Conservation (phyloP, 2,329 filamentous ascomycete genomes). For the Fusarium sp. region DNA sequence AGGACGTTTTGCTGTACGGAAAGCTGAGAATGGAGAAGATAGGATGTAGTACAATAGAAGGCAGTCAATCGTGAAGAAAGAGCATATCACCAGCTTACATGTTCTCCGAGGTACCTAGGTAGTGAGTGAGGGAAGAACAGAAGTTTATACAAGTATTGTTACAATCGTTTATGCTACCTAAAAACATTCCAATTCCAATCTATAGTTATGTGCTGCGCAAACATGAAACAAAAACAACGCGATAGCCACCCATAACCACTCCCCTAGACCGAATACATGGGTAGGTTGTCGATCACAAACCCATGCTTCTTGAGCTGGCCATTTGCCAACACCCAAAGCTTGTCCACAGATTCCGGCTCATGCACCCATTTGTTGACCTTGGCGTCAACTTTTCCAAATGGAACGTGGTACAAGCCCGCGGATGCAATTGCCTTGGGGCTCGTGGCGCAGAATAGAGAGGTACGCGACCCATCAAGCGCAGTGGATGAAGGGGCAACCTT, state of each 20-base stretch:
- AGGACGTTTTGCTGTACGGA: no score
- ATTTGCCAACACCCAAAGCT: constrained; percentile 26
- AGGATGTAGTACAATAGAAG: no score
- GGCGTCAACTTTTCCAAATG: constrained; percentile 36
- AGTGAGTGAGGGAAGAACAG: no score
- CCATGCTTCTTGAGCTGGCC: constrained; percentile 24
- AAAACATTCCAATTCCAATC: background rate
- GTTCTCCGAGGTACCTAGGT: no score
- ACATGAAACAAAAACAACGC: no score
- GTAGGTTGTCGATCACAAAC: constrained; percentile 16
- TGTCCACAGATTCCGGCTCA: constrained; percentile 31
- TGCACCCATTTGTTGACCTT: constrained; percentile 41
- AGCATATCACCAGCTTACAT: no score
- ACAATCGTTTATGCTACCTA: background rate
- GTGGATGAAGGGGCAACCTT: constrained; percentile 31
- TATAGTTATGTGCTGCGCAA: background rate
- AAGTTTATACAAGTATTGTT: no score
- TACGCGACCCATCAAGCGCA: constrained; percentile 40
- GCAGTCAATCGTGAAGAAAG: no score
- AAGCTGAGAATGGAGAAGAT: no score
- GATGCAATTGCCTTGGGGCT: constrained; percentile 17
- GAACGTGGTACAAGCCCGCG: constrained; percentile 36
- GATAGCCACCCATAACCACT: background rate
- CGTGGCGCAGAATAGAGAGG: constrained; percentile 44
- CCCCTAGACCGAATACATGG: constrained; percentile 1